A percentile compares a stretch with the other conserved stretches of the same genome.
These are phyloP conservation scores for Fusarium virguliforme DNA, from an alignment of 2,329 filamentous ascomycete species.

Conservation along the genomic window DNA sequence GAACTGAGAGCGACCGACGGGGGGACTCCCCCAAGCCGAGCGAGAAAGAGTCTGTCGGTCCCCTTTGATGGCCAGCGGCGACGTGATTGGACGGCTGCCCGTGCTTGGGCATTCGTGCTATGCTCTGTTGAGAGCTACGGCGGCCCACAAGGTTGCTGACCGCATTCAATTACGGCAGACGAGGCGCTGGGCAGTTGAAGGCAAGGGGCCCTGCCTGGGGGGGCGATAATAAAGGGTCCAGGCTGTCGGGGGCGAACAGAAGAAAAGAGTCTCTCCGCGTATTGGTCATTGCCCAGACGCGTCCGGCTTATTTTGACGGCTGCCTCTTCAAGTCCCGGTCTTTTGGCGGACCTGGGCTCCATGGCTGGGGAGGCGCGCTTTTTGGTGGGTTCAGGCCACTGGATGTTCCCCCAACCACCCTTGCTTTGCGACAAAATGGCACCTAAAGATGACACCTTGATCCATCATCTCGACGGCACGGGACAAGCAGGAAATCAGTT, in stretches of 20 bases:
- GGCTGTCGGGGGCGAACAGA: conserved; percentile 3
- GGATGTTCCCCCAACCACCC: conserved; percentile 14
- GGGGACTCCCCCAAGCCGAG: conserved; percentile 42
- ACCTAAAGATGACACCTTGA: conserved; percentile 44
- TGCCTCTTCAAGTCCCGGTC: conserved; percentile 7
- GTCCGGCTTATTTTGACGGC: conserved; percentile 7
- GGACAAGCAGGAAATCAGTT: conserved; percentile 14
- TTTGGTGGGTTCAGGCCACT: conserved; percentile 26
- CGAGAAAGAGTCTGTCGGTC: conserved; percentile 42
- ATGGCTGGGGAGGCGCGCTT: not conserved
- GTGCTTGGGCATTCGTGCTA: conserved; percentile 35
- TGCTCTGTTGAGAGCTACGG: conserved; percentile 38
- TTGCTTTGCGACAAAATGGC: conserved; percentile 21
- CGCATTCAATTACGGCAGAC: conserved; percentile 25
- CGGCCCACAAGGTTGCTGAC: conserved; percentile 20
- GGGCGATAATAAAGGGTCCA: conserved; percentile 5
- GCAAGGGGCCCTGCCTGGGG: not conserved
- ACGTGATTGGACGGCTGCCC: conserved; percentile 46
- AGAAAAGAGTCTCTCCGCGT: not conserved
- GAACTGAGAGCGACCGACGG: conserved; percentile 38
- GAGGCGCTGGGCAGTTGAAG: not conserved
- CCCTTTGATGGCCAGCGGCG: conserved; percentile 18
- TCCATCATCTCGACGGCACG: conserved; percentile 22
- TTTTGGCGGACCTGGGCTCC: conserved; percentile 8
- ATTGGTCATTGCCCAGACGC: conserved; percentile 1